Evolutionary conservation across 495 filamentous ascomycete genomes (phyloP), one percentile per base, ranked within the genome.

Genomic region (Aspergillus carlsbadensis): DNA sequence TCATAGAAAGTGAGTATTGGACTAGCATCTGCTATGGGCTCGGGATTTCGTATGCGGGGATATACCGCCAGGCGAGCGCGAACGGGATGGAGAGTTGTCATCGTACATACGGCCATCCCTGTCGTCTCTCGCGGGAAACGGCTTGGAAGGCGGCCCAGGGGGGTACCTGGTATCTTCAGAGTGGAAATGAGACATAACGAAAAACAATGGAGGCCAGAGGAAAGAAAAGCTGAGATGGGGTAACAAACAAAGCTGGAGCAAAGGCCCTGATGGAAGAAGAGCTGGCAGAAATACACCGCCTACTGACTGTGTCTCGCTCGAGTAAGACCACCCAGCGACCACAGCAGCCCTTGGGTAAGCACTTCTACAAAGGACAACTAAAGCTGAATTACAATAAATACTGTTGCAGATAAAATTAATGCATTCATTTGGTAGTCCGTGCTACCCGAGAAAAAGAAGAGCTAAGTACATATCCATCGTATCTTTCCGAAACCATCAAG

Each of bases 41-140:
- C 31, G 54, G 37, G 14, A 47, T 40, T 15, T 43, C 18, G 26
- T 50, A 50, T 78, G 75, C 67, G 70, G 75, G 73, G 78, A 73
- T 33, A 64, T 74, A 77, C 73, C 73, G 62, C 70, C 69, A 72
- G 70, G 73, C 59, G 76, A 78, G 52, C 67, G 70, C 48, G 76
- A 77, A 60, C 73, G 71, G 6, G 73, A 67, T 41, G 49, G 66
- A 36, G 66, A 69, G 37, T 61, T 70, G 59, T 81, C 80, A 56
- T 80, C 77, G 58, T 82, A 80, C 72, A 80, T 78, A 41, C 72
- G 67, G 47, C 68, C 75, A 34, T 80, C 72, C 24, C 73, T 66
- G 35, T 78, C 70, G 51, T 71, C 65, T 20, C 66, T 67, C 47
- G 65, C 66, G 29, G 64, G 66, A 24, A 66, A 69, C 0, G 68